phyloP scores from a whole-genome alignment of 2,329 filamentous ascomycete genomes.

The Metarhizium anisopliae region DNA sequence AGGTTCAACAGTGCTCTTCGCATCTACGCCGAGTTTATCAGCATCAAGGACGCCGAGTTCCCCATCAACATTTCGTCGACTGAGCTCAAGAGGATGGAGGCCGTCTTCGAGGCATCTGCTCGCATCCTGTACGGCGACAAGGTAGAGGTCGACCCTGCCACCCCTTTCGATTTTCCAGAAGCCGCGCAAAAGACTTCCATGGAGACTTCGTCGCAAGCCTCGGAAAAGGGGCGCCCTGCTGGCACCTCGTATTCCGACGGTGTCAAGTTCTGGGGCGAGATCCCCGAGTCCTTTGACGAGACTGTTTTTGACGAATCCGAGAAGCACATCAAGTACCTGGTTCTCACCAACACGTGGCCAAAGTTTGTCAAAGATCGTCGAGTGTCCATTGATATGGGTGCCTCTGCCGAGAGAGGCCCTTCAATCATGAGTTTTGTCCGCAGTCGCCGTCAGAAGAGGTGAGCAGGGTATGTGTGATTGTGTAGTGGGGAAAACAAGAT shows the following conservation, averaged over 20 bases:
- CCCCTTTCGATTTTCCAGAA: constrained; percentile 25
- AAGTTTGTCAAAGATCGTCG: constrained; percentile 38
- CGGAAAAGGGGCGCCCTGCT: neutral
- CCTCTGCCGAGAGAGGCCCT: constrained; percentile 6
- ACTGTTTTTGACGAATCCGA: constrained; percentile 51
- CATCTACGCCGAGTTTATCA: constrained; percentile 55
- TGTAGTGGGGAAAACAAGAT: neutral
- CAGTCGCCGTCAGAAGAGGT: neutral
- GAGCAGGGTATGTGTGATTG: neutral
- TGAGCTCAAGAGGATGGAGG: constrained; percentile 41
- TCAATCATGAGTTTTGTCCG: constrained; percentile 4
- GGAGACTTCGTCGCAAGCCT: neutral
- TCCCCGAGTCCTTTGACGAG: constrained; percentile 38
- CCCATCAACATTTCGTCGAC: constrained; percentile 54
- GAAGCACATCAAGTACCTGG: constrained; percentile 54
- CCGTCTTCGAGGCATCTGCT: constrained; percentile 45
- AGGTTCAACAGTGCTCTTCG: constrained; percentile 48
- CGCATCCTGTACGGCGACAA: constrained; percentile 29
- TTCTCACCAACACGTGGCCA: constrained; percentile 61
- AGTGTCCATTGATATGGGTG: constrained; percentile 13
- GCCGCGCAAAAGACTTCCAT: neutral
- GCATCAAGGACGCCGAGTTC: constrained; percentile 50
- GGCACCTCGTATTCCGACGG: neutral
- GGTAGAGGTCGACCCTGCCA: constrained; percentile 24
- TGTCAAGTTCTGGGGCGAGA: constrained; percentile 28